These are phyloP conservation scores for Blastocrithidia nonstop DNA, from an alignment of 208 protist genomes.

Conservation along the genomic window DNA sequence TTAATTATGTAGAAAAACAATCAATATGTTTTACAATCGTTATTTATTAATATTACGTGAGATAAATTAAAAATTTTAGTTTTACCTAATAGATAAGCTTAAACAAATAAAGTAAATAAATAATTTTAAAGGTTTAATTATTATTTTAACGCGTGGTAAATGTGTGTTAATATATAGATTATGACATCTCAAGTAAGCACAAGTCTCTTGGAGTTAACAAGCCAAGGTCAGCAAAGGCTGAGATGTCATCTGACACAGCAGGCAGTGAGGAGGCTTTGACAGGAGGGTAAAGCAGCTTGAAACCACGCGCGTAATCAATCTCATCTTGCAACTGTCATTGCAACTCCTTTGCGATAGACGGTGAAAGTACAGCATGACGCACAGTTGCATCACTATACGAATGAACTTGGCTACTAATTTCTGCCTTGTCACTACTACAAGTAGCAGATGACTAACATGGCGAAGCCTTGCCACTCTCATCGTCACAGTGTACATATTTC, in stretches of 20 bases:
- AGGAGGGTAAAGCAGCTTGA: conserved; percentile 74
- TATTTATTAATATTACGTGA: too few species aligned
- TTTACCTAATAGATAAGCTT: too few species aligned
- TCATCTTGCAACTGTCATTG: conserved; percentile 42
- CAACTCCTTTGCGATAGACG: too few species aligned
- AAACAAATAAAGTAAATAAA: conserved; percentile 1
- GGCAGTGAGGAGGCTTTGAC: neutral
- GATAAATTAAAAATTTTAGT: too few species aligned
- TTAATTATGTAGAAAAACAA: neutral
- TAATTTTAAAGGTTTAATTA: neutral
- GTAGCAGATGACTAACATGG: too few species aligned
- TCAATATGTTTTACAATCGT: neutral
- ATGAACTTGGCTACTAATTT: neutral
- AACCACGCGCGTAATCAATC: conserved; percentile 42
- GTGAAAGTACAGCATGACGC: too few species aligned
- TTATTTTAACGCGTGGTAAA: neutral
- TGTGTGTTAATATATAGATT: neutral
- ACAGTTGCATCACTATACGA: neutral
- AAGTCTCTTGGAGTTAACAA: neutral
- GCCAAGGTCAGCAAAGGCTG: neutral
- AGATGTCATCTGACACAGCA: neutral
- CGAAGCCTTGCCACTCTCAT: too few species aligned
- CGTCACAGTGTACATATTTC: too few species aligned
- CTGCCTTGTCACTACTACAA: neutral
- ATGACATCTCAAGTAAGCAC: neutral